These are phyloP conservation scores for Canavalia ensiformis DNA, from an alignment of 306 rosid genomes.

Conservation along the genomic window DNA sequence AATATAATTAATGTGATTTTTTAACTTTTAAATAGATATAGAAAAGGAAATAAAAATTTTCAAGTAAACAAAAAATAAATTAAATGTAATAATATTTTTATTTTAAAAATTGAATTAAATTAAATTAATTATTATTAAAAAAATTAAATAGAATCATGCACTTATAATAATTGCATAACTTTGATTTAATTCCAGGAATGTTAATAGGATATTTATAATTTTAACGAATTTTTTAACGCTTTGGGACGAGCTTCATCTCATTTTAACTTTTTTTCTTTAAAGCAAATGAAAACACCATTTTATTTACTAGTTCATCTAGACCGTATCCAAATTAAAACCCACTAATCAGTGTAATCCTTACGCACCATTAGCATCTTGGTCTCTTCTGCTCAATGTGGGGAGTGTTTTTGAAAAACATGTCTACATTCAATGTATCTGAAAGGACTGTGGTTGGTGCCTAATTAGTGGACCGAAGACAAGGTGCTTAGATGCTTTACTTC, in stretches of 20 bases:
- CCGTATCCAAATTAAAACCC: background rate
- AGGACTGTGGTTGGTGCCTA: background rate
- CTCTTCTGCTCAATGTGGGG: background rate
- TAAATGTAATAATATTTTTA: background rate
- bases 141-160: background rate
- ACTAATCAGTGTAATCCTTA: background rate
- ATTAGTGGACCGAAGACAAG: constrained; percentile 44
- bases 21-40: too few species aligned
- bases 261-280: too few species aligned
- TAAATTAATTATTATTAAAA: background rate
- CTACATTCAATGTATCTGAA: constrained; percentile 49
- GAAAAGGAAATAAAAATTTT: too few species aligned
- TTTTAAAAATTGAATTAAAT: background rate
- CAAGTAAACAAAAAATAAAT: background rate
- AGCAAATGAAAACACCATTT: background rate
- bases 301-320: background rate
- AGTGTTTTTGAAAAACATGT: constrained; percentile 24
- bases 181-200: background rate
- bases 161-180: background rate
- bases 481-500: constrained; percentile 35
- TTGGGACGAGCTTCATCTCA: background rate
- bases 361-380: background rate
- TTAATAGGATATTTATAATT: background rate
- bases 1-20: too few species aligned
- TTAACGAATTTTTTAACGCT: background rate